These are phyloP conservation scores for Colletotrichum spinosum DNA, from an alignment of 2,329 filamentous ascomycete genomes.

Conservation along the genomic window DNA sequence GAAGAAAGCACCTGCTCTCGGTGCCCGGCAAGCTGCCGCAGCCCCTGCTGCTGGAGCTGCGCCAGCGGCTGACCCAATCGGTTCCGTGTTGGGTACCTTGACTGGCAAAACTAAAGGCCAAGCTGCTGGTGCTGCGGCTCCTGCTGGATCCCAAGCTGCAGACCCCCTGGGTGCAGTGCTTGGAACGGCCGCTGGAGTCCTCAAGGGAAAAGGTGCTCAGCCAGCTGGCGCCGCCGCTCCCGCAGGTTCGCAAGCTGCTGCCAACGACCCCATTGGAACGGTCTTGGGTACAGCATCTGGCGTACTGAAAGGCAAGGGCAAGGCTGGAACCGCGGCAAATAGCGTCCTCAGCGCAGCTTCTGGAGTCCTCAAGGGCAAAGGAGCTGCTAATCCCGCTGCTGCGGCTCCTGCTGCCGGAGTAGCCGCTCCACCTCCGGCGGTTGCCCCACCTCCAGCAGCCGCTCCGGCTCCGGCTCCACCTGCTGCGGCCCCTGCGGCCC, in stretches of 20 bases:
- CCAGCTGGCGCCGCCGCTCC: constrained; percentile 15
- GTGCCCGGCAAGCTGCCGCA: constrained; percentile 27
- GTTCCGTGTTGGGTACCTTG: constrained; percentile 7
- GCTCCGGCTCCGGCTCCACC: background rate
- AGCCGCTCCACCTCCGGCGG: background rate
- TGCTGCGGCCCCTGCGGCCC: background rate
- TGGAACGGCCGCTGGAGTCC: constrained; percentile 28
- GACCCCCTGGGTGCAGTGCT: constrained; percentile 17
- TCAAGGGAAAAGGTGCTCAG: constrained; percentile 28
- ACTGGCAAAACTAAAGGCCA: constrained; percentile 11
- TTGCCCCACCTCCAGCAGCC: constrained; percentile 3
- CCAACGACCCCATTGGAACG: constrained; percentile 10
- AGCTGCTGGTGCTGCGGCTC: constrained; percentile 24
- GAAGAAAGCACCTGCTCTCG: constrained; percentile 12
- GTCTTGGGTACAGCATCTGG: constrained; percentile 24
- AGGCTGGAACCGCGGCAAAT: too few species aligned
- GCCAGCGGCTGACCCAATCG: constrained; percentile 6
- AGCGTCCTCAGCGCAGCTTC: constrained; percentile 23
- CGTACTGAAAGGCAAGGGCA: constrained; percentile 24
- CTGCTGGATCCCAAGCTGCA: constrained; percentile 26
- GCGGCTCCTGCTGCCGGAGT: background rate
- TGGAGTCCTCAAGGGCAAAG: constrained; percentile 27
- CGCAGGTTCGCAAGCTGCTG: constrained; percentile 12
- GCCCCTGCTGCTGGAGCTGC: constrained; percentile 5
- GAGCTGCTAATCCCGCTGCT: constrained; percentile 15